Evolutionary conservation across 169 alveolate species (phyloP).

Genomic region (Plasmodium reichenowi): DNA sequence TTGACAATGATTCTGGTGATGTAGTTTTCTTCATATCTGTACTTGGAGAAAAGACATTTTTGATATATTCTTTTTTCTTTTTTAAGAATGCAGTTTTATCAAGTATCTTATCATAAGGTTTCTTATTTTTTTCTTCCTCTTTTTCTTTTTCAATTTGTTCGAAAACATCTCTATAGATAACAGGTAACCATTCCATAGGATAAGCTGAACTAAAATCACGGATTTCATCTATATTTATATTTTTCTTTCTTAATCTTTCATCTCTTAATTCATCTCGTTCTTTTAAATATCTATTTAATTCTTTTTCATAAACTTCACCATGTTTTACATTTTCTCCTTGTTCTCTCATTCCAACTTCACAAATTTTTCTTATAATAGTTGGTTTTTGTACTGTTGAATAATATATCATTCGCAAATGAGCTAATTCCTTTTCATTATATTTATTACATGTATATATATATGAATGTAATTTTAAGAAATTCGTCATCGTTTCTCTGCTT

Average conservation of each 20-base stretch:
- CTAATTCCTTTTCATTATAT: conserved; percentile 75
- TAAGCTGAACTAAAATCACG: conserved; percentile 84
- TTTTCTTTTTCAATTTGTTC: conserved; percentile 48
- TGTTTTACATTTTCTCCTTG: conserved; percentile 82
- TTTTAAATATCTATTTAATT: conserved; percentile 74
- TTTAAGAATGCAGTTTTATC: not conserved
- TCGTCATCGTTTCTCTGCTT: conserved; percentile 62
- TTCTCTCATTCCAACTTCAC: conserved; percentile 76
- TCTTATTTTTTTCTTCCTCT: conserved; percentile 21
- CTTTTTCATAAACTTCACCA: conserved; percentile 85
- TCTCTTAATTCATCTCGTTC: conserved; percentile 76
- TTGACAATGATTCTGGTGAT: not conserved
- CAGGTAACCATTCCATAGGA: conserved; percentile 86
- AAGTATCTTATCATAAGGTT: conserved; percentile 1
- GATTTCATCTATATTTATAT: conserved; percentile 83
- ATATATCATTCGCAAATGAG: conserved; percentile 79
- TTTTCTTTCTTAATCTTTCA: conserved; percentile 79
- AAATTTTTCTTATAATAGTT: conserved; percentile 78
- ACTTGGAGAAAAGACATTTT: conserved; percentile 18
- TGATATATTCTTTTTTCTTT: conserved; percentile 39
- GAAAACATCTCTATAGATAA: conserved; percentile 82
- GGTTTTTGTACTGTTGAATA: conserved; percentile 84
- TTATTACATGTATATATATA: conserved; percentile 82
- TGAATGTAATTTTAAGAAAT: conserved; percentile 77
- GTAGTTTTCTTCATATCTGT: not conserved